Base-by-base conservation (phyloP, 495 filamentous ascomycete genomes). In the Hypoxylon crocopeplum region DNA sequence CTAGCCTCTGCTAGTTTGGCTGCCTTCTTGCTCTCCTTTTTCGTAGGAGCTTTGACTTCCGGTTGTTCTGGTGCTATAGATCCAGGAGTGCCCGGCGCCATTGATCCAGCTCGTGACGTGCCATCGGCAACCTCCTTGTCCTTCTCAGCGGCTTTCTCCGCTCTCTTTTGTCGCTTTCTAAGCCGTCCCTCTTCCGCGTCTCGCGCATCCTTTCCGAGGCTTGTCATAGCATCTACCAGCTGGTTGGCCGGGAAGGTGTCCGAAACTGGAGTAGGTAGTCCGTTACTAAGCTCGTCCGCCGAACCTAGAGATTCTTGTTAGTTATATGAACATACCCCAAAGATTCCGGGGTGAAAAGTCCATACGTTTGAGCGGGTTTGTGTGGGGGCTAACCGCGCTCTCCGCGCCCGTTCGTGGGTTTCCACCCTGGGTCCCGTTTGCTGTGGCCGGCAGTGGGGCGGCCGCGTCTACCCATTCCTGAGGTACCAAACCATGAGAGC, bases 401-500 rank as follows among this genome's bases (percentile, higher is more conserved):
- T 75, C 72, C 39, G 56, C 69, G 24, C 70, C 75, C 42, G 69
- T 74, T 53, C 67, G 68, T 13, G 69, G 65, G 54, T 50, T 64
- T 25, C 72, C 64, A 20, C 49, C 77, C 25, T 62, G 59, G 44
- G 52, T 69, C 13, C 70, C 72, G 36, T 69, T 72, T 33, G 52
- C 59, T 39, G 56, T 52, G 63, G 58, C 62, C n/a, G 71, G 64
- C 20, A 20, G 48, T 12, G 76, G 69, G 30, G 75, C 79, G 1
- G 85, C 89, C 39, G 90, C 68, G 52, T 90, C 88, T 10, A 79
- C 69, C 83, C 89, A 92, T 44, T 89, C 88, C 19, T 70, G 64
- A 15, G 89, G 89, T 2, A 91, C 79, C 5, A 84, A 70, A 2
- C 90, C 91, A 71, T 91, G 82, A 10, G 90, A 86, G n/a, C 85